Conservation (phyloP, 208 protist species). For the Leishmania gerbilli region DNA sequence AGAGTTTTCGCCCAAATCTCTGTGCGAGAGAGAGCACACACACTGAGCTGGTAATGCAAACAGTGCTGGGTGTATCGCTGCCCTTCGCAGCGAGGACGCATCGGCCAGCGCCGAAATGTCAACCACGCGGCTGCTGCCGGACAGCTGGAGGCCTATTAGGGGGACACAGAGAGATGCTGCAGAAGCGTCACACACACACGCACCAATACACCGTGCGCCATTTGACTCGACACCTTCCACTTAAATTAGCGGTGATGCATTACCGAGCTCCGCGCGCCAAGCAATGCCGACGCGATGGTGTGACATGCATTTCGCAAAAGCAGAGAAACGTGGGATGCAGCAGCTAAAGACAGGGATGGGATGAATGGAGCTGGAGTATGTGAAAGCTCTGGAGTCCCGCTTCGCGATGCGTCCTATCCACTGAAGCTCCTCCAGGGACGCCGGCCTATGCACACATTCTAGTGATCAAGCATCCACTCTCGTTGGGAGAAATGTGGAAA, state of each 20-base stretch:
- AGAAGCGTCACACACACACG: background rate
- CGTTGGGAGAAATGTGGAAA: background rate
- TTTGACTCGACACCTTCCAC: background rate
- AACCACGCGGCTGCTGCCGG: background rate
- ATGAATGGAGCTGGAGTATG: background rate
- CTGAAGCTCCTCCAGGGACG: background rate
- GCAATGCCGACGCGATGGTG: slow-evolving; percentile 1
- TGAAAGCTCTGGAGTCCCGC: background rate
- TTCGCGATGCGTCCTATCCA: background rate
- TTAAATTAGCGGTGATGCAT: slow-evolving; percentile 1
- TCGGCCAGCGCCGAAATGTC: background rate
- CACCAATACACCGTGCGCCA: background rate
- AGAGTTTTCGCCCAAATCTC: background rate
- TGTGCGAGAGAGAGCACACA: background rate
- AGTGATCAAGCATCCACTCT: background rate
- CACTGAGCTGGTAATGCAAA: background rate
- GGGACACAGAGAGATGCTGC: background rate
- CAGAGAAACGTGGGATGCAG: background rate
- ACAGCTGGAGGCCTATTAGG: background rate
- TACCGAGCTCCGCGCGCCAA: background rate
- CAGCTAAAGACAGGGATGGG: background rate
- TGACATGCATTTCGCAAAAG: background rate
- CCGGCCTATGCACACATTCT: background rate
- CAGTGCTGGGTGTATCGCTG: background rate
- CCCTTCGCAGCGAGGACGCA: background rate